These are phyloP conservation scores for Verticillium nonalfalfae DNA, from an alignment of 2,329 filamentous ascomycete species.

Conservation along the genomic window DNA sequence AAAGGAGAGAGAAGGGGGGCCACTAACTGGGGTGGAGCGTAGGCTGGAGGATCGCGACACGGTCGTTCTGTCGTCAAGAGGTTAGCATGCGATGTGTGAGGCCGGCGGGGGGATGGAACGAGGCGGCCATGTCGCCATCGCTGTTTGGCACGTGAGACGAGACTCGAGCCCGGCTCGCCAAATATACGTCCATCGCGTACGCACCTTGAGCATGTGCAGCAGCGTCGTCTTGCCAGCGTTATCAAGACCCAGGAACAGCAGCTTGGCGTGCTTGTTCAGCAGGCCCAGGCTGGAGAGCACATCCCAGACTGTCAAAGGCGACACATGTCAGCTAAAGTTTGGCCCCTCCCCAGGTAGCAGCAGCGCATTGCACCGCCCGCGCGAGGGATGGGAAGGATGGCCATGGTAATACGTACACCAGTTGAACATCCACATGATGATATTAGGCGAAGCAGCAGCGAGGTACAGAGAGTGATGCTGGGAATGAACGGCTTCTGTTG, in stretches of 20 bases:
- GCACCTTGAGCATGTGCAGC: constrained; percentile 90
- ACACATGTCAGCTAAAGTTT: constrained; percentile 19
- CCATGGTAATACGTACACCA: constrained; percentile 66
- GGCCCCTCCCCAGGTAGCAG: background rate
- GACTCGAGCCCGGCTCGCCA: background rate
- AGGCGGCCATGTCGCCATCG: background rate
- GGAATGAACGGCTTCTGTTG: background rate
- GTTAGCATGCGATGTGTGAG: background rate
- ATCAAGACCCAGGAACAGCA: constrained; percentile 87
- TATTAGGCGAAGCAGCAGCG: background rate
- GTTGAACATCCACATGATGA: constrained; percentile 86
- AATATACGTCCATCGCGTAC: constrained; percentile 17
- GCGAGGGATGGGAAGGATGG: background rate
- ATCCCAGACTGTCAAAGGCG: constrained; percentile 61
- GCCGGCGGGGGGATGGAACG: background rate
- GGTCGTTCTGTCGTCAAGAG: constrained; percentile 62
- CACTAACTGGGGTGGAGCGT: constrained; percentile 83
- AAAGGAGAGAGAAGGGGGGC: background rate
- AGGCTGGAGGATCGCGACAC: constrained; percentile 83
- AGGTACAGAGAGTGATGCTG: background rate
- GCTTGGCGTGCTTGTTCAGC: constrained; percentile 93
- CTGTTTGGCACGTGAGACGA: background rate
- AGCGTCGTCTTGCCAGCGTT: constrained; percentile 94
- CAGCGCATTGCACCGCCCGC: background rate
- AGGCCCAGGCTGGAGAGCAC: constrained; percentile 80